Conservation (phyloP, 2,329 filamentous ascomycete genomes). For the Seiridium unicorne region DNA sequence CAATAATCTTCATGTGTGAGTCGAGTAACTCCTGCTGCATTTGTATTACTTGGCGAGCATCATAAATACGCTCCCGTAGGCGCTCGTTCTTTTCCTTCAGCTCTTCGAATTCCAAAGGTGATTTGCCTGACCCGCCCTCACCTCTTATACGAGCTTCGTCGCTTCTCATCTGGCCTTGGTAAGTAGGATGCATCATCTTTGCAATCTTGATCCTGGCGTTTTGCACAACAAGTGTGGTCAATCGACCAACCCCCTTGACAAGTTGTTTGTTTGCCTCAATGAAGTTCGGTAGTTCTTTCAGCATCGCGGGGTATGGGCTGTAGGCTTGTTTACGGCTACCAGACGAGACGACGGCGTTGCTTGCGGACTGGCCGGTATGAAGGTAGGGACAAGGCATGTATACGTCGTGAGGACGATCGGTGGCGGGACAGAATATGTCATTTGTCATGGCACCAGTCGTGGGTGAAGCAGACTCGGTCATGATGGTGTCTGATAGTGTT, state of each 20-base stretch:
- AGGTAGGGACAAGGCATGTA: constrained; percentile 2
- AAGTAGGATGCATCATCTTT: neutral
- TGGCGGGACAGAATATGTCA: constrained; percentile 7
- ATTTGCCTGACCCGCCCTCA: neutral
- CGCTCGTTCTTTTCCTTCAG: neutral
- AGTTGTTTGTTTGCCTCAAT: neutral
- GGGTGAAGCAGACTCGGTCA: neutral
- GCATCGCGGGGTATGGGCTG: neutral
- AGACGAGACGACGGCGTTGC: neutral
- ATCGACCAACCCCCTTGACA: neutral
- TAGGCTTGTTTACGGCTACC: neutral
- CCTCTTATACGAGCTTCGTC: neutral
- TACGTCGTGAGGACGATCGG: constrained; percentile 1
- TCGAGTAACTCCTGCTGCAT: constrained; percentile 5
- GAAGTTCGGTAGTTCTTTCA: neutral
- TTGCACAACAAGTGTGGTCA: neutral
- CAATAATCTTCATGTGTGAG: constrained; percentile 1
- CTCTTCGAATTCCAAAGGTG: neutral
- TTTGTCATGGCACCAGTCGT: neutral
- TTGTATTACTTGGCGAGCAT: neutral
- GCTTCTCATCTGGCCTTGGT: neutral
- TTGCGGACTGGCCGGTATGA: constrained; percentile 1
- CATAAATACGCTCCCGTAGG: neutral
- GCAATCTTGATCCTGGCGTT: neutral
- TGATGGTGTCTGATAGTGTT: neutral